Conservation (phyloP, 495 filamentous ascomycete species). For the Penicillium alfredii region DNA sequence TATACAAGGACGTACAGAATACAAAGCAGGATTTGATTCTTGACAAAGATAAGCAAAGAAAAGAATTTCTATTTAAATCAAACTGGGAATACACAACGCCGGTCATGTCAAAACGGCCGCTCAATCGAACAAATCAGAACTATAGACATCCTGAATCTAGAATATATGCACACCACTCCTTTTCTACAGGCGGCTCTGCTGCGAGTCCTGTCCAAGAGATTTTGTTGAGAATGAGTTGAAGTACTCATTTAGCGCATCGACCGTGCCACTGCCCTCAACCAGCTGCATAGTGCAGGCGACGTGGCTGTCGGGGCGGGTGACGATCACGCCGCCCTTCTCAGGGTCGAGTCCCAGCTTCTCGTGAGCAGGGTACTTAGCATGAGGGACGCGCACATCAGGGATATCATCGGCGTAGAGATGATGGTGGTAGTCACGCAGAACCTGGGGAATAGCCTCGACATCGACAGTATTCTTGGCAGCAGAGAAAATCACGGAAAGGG, state of each 20-base stretch:
- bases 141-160: conserved; percentile 18
- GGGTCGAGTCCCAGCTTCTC: conserved; percentile 77
- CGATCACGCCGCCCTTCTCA: conserved; percentile 68
- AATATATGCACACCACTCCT: conserved; percentile 22
- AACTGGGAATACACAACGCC: conserved; percentile 24
- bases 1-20: no score
- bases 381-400: conserved; percentile 62
- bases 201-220: conserved; percentile 34
- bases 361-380: conserved; percentile 68
- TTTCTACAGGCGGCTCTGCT: conserved; percentile 38
- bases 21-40: no score
- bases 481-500: conserved; percentile 67
- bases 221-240: conserved; percentile 61
- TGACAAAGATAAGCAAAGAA: conserved; percentile 1
- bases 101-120: conserved; percentile 28
- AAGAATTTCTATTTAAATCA: conserved; percentile 9
- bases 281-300: conserved; percentile 69
- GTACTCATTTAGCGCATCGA: conserved; percentile 77
- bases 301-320: conserved; percentile 83
- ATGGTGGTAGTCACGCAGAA: conserved; percentile 68
- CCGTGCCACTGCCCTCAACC: conserved; percentile 68
- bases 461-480: conserved; percentile 57
- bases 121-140: conserved; percentile 15
- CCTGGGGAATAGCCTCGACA: conserved; percentile 57
- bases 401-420: conserved; percentile 85